Evolutionary conservation across 2,329 filamentous ascomycete genomes (phyloP).

Genomic region (Teratosphaeria gauchensis): DNA sequence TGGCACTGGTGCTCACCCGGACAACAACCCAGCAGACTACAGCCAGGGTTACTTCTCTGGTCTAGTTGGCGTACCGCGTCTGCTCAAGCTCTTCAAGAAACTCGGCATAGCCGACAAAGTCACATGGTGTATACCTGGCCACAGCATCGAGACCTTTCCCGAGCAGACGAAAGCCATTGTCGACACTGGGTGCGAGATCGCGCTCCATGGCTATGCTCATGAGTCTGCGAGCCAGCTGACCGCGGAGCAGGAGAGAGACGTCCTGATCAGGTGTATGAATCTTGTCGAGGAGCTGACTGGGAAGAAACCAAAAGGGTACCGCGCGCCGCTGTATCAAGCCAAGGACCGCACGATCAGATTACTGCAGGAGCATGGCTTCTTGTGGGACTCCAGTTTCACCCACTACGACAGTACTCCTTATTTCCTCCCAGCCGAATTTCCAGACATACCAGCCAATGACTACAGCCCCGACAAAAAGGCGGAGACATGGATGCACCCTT

Average conservation of each 20-base stretch:
- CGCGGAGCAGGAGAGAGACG: slow-evolving; percentile 40
- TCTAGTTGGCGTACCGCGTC: slow-evolving; percentile 46
- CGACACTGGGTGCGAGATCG: slow-evolving; percentile 45
- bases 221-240: slow-evolving; percentile 39
- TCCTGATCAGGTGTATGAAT: slow-evolving; percentile 39
- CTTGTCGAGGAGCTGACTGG: slow-evolving; percentile 36
- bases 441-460: slow-evolving; percentile 32
- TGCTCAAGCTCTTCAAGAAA: slow-evolving; percentile 46
- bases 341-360: slow-evolving; percentile 40
- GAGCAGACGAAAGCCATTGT: slow-evolving; percentile 41
- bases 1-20: slow-evolving; percentile 44
- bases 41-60: slow-evolving; percentile 47
- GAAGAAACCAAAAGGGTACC: slow-evolving; percentile 39
- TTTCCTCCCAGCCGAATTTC: slow-evolving; percentile 32
- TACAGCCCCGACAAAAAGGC: slow-evolving; percentile 31
- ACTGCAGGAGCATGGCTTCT: slow-evolving; percentile 40
- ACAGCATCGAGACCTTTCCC: slow-evolving; percentile 50
- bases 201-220: slow-evolving; percentile 41
- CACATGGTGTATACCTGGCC: slow-evolving; percentile 53
- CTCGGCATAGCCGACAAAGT: slow-evolving; percentile 42
- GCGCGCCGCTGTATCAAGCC: slow-evolving; percentile 44
- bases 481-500: slow-evolving; percentile 38
- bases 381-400: slow-evolving; percentile 44
- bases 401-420: slow-evolving; percentile 44
- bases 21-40: slow-evolving; percentile 48